These are phyloP conservation scores for Xanthoconium stramineum DNA, from an alignment of 768 basidiomycete genomes.

Conservation along the genomic window DNA sequence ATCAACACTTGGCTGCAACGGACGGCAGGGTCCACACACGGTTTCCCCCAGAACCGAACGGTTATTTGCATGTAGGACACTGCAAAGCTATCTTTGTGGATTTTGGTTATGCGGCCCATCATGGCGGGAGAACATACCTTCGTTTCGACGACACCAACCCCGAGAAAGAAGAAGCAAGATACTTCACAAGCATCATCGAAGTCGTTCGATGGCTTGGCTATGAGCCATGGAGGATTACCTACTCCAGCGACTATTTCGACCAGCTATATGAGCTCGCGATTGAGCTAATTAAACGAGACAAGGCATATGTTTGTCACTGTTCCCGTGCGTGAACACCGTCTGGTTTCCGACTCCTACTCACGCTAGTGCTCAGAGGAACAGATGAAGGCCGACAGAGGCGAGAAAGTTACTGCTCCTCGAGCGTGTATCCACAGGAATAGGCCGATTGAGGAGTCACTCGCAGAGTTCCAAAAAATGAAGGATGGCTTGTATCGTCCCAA, in stretches of 20 bases:
- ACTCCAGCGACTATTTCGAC: conserved; percentile 96
- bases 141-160: conserved; percentile 99
- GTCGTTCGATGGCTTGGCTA: conserved; percentile 95
- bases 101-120: conserved; percentile 96
- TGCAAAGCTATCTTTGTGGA: conserved; percentile 98
- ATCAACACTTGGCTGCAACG: conserved; percentile 78
- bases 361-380: conserved; percentile 67
- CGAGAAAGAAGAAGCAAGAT: conserved; percentile 92
- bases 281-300: conserved; percentile 83
- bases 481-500: conserved; percentile 87
- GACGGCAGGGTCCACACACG: conserved; percentile 87
- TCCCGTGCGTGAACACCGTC: conserved; percentile 62
- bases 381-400: conserved; percentile 85
- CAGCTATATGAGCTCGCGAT: conserved; percentile 82
- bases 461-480: conserved; percentile 91
- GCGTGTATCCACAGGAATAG: conserved; percentile 86
- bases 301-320: conserved; percentile 96
- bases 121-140: conserved; percentile 90
- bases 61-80: conserved; percentile 92
- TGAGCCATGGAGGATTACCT: conserved; percentile 98
- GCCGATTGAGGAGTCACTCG: conserved; percentile 82
- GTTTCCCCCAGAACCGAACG: conserved; percentile 98
- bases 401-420: conserved; percentile 72
- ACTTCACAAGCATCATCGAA: conserved; percentile 96
- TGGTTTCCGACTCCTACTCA: conserved; percentile 1